These are phyloP conservation scores for Cryomyces minteri DNA, from an alignment of 495 filamentous ascomycete species.

Conservation along the genomic window DNA sequence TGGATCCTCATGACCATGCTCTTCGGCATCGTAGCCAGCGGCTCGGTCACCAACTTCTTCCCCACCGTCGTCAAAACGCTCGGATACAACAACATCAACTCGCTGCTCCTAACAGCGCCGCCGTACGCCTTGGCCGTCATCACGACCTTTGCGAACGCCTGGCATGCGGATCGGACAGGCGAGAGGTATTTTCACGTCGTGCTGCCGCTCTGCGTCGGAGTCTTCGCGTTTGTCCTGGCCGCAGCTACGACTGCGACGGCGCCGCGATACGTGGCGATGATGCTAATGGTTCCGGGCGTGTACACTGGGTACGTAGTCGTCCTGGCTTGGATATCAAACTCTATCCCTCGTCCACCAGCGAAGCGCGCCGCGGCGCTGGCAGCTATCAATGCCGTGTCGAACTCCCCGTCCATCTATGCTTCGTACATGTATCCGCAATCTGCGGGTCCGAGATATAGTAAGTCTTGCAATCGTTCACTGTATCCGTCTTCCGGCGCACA, in stretches of 20 bases:
- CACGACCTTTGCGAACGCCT: conserved; percentile 51
- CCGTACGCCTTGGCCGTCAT: conserved; percentile 41
- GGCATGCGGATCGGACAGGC: conserved; percentile 61
- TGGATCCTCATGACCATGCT: conserved; percentile 52
- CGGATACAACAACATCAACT: conserved; percentile 42
- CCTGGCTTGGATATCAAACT: conserved; percentile 64
- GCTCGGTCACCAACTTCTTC: conserved; percentile 25
- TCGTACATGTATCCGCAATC: conserved; percentile 48
- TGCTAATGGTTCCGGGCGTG: conserved; percentile 55
- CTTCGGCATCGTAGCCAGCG: conserved; percentile 22
- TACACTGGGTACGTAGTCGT: conserved; percentile 53
- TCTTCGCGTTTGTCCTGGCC: conserved; percentile 59
- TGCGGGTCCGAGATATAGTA: conserved; percentile 27
- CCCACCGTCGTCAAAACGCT: conserved; percentile 38
- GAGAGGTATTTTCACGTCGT: conserved; percentile 67
- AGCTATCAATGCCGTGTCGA: conserved; percentile 66
- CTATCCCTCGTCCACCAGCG: conserved; percentile 62
- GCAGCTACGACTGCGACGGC: conserved; percentile 43
- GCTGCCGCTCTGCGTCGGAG: conserved; percentile 45
- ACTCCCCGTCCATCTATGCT: conserved; percentile 55
- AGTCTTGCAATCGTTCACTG: conserved; percentile 1
- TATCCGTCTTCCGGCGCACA: neutral
- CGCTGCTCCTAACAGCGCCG: conserved; percentile 61
- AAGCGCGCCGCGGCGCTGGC: conserved; percentile 72
- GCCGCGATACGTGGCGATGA: conserved; percentile 60